A percentile compares a stretch with the other conserved stretches of the same genome.
phyloP scores from a whole-genome alignment of 176 grass and related monocot species.

The Rhynchospora tenuis region DNA sequence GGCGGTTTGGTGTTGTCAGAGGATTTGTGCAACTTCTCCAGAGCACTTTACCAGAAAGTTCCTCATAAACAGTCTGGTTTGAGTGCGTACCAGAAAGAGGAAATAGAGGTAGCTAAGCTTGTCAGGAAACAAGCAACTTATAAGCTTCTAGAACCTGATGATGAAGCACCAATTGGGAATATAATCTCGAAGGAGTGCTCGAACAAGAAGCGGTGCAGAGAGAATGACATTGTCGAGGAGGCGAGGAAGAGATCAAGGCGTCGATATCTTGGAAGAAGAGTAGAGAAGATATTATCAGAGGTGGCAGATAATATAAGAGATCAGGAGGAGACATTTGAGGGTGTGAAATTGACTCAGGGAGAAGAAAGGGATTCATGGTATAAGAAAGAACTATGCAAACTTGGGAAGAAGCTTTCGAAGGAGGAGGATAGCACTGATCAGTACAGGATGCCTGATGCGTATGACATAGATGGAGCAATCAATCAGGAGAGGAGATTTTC shows the following conservation, averaged over 20 bases:
- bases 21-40: constrained; percentile 54
- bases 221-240: constrained; percentile 16
- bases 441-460: constrained; percentile 98
- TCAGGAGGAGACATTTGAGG: too few species aligned
- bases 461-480: constrained; percentile 74
- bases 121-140: constrained; percentile 70
- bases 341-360: too few species aligned
- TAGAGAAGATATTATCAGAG: too few species aligned
- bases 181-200: constrained; percentile 28
- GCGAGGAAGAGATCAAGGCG: too few species aligned
- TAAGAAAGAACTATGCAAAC: constrained; percentile 73
- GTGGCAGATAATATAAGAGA: too few species aligned
- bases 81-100: constrained; percentile 70
- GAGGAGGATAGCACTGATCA: constrained; percentile 36
- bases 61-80: constrained; percentile 51
- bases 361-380: constrained; percentile 9
- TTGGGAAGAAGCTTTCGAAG: constrained; percentile 60
- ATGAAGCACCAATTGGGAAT: constrained; percentile 22
- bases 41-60: constrained; percentile 55
- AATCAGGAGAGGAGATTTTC: constrained; percentile 98
- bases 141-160: constrained; percentile 47
- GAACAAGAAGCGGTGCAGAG: constrained; percentile 69
- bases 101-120: constrained; percentile 67
- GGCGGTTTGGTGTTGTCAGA: constrained; percentile 34
- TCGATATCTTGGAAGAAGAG: too few species aligned